Base-by-base conservation (phyloP, 1,139 yeast species). In the Blastobotrys petasosporus region DNA sequence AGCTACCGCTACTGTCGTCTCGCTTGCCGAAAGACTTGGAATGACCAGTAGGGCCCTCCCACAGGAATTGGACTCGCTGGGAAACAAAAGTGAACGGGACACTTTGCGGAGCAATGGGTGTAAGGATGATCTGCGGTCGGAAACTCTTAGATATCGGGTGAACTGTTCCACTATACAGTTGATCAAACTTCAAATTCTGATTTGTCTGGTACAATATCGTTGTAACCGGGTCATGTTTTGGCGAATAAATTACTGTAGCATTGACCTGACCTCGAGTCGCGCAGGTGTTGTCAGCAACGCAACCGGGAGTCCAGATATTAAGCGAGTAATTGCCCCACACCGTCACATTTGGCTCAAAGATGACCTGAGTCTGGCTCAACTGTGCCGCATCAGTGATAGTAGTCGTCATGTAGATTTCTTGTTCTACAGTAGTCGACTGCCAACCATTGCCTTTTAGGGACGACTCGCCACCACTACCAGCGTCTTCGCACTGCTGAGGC, bases 241-340 rank as follows among this genome's bases (percentile, higher is more conserved):
- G 57, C 40, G 71, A 69, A 40, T 73, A 71, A 51, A 69, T 69
- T 2, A 90, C 71, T 0, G 94, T 75, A 0, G 83, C 95, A 56
- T 85, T 85, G 4, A 86, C 92, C 29, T 79, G 76, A 4, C 94
- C 88, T 61, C 99, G 76, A 17, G 68, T 54, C 23, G 62, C 57
- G 65, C 99, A 92, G 0, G 94, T 75, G 39, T 70, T 67, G 60
- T 86, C 96, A 8, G 60, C 64, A 2, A 67, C 51, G 66, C 99
- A 92, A 0, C 98, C 97, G 0, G 97, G 97, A 0, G 98, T 92
- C 54, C 76, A 80, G 48, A 90, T 58, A 45, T 79, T 69, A 31
- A 92, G 71, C 0, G 87, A 72, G 62, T 87, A 92, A 52, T 79
- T 73, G 9, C 97, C 97, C 0, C 86, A 70, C 51, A 79, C 75